Evolutionary conservation across 805 yeast species (phyloP).

Genomic region (Pichia rugopelliculosa): DNA sequence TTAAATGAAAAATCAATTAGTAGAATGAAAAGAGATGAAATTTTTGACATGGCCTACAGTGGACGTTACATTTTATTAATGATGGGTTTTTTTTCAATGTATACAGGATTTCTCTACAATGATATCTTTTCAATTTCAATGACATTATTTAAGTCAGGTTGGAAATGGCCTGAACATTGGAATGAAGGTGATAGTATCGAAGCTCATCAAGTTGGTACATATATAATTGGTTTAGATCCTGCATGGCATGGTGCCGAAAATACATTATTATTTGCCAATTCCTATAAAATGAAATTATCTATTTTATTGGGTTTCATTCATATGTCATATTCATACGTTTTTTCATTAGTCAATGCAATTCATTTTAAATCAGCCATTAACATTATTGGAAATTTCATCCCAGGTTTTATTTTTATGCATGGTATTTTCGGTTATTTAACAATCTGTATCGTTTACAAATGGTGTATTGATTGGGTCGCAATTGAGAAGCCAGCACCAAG

Average conservation of each 20-base stretch:
- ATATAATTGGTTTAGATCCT: conserved; percentile 82
- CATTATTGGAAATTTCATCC: conserved; percentile 86
- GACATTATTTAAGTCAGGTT: conserved; percentile 82
- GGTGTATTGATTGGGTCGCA: conserved; percentile 89
- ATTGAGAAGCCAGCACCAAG: conserved; percentile 82
- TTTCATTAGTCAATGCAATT: conserved; percentile 74
- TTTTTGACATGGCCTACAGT: conserved; percentile 90
- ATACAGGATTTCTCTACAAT: conserved; percentile 89
- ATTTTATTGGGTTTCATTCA: conserved; percentile 90
- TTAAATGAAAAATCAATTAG: conserved; percentile 65
- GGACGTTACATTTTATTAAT: conserved; percentile 87
- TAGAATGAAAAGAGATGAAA: conserved; percentile 74
- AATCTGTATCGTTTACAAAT: conserved; percentile 80
- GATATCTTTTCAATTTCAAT: conserved; percentile 89
- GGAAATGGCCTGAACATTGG: conserved; percentile 85
- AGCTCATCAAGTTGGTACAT: conserved; percentile 62
- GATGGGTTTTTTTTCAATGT: conserved; percentile 94
- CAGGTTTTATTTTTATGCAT: conserved; percentile 92
- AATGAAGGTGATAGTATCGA: conserved; percentile 60
- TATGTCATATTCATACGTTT: conserved; percentile 84
- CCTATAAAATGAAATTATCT: conserved; percentile 95
- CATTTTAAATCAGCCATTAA: conserved; percentile 68
- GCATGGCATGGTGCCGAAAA: conserved; percentile 98
- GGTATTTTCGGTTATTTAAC: conserved; percentile 92
- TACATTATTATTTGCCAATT: conserved; percentile 80